Evolutionary conservation across 148 eudicot species (phyloP), one percentile per base, ranked within the genome.

Genomic region (Rhododendron kiyosumense): DNA sequence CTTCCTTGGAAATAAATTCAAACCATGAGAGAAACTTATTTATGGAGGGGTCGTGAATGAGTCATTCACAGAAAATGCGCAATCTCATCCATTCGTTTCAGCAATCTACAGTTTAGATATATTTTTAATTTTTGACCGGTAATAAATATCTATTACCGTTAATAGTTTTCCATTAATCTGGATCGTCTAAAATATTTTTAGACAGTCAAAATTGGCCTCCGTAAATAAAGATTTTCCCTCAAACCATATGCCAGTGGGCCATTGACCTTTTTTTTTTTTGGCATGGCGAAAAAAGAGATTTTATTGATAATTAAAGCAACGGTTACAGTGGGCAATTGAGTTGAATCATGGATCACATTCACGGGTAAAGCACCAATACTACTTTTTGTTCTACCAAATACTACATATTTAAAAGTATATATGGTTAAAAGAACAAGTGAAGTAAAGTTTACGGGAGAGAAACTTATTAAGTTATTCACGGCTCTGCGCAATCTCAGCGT

Each of bases 41-140:
- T 7, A 41, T 0, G 45, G 8, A 41, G 8, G 0, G 0, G 1
- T 0, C 0, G 0, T 41, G 45, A 6, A 0, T 41, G 0, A 41
- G 45, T 0, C 7, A 0, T 41, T 6, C 7, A 41, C 7, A 0
- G 0, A 41, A 41, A 41, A 41, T 1, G 45, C 8, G 1, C 1
- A 41, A 41, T 41, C 1, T 41, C 0, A 5, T 0, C 0, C 0
- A 0, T 41, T 0, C 43, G 1, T 41, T 41, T 41, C 43, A 8
- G 0, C 45, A 41, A 41, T 41, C 1, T 0, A 41, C 1, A 5
- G 8, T 41, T 41, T 1, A 41, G 8, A 41, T 5, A 6, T 41
- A 0, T 41, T 6, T 41, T 41, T 41, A 41, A 41, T 41, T 7
- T 41, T 41, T 41, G 45, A 41, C 45, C 45, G 1, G 38, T 41